Percentiles rank a stretch among this genome's conserved stretches.
Conservation (phyloP, 768 basidiomycete genomes). For the Boletus tylopilopsis region DNA sequence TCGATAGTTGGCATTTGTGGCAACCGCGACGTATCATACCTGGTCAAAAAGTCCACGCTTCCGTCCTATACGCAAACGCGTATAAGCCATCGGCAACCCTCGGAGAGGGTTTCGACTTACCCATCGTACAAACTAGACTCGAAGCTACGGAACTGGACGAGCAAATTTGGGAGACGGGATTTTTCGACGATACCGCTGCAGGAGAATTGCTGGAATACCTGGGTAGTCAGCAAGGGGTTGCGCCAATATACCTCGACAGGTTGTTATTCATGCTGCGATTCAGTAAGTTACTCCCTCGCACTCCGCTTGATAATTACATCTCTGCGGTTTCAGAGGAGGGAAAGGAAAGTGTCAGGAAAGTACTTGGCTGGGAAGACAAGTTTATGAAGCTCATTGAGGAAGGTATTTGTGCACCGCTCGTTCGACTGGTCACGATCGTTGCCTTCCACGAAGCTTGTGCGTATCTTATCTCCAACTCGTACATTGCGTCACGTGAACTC, state of each 20-base stretch:
- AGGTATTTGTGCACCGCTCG: conserved; percentile 11
- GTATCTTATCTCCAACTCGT: background rate
- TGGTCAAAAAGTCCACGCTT: conserved; percentile 26
- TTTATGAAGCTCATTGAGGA: conserved; percentile 12
- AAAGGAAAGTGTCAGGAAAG: conserved; percentile 16
- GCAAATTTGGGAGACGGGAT: conserved; percentile 18
- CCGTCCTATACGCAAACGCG: conserved; percentile 18
- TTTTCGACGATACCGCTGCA: conserved; percentile 21
- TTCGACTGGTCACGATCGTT: conserved; percentile 20
- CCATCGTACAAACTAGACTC: background rate
- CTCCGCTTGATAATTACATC: background rate
- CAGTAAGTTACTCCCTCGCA: conserved; percentile 7
- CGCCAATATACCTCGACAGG: conserved; percentile 7
- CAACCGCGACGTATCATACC: conserved; percentile 28
- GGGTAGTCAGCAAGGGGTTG: conserved; percentile 7
- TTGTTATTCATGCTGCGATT: conserved; percentile 20
- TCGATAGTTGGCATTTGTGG: conserved; percentile 10
- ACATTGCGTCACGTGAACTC: no score
- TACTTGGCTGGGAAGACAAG: conserved; percentile 10
- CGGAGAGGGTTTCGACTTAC: conserved; percentile 25
- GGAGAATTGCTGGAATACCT: conserved; percentile 11
- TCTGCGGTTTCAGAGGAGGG: conserved; percentile 13
- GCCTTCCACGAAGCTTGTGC: conserved; percentile 22
- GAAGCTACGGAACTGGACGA: conserved; percentile 6
- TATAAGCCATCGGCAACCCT: conserved; percentile 17